phyloP scores from a whole-genome alignment of 345 rosid genomes.

The Sisymbrium altissimum region DNA sequence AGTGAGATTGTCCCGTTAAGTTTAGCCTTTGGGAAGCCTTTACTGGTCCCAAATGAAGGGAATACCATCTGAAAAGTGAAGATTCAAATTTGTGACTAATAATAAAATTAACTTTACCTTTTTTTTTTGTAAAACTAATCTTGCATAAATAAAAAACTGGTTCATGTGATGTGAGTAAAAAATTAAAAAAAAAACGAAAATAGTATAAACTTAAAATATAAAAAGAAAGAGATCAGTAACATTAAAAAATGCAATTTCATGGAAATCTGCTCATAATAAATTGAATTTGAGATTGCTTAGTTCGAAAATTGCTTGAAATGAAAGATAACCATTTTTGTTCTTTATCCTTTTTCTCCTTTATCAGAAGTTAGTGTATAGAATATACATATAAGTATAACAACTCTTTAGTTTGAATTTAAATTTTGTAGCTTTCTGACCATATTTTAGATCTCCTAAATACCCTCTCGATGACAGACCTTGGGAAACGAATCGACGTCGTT shows the following conservation, averaged over 20 bases:
- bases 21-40: neutral
- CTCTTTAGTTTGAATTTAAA: constrained; percentile 32
- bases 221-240: neutral
- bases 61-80: constrained; percentile 11
- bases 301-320: constrained; percentile 12
- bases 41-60: neutral
- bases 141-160: neutral
- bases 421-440: constrained; percentile 18
- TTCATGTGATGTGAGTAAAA: neutral
- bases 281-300: constrained; percentile 20
- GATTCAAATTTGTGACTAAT: constrained; percentile 1
- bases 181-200: neutral
- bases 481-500: constrained; percentile 8
- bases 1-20: neutral
- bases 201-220: neutral
- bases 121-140: neutral
- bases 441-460: constrained; percentile 16
- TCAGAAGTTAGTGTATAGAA: neutral
- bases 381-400: neutral
- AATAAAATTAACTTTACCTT: too few species aligned
- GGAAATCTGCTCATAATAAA: neutral
- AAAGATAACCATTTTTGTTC: constrained; percentile 11
- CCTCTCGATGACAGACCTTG: constrained; percentile 12
- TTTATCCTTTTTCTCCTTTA: constrained; percentile 23
- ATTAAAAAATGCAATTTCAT: neutral